Evolutionary conservation across 192 early-diverging fungal genomes (phyloP), one percentile per base, ranked within the genome.

Genomic region (Coemansia sp.): DNA sequence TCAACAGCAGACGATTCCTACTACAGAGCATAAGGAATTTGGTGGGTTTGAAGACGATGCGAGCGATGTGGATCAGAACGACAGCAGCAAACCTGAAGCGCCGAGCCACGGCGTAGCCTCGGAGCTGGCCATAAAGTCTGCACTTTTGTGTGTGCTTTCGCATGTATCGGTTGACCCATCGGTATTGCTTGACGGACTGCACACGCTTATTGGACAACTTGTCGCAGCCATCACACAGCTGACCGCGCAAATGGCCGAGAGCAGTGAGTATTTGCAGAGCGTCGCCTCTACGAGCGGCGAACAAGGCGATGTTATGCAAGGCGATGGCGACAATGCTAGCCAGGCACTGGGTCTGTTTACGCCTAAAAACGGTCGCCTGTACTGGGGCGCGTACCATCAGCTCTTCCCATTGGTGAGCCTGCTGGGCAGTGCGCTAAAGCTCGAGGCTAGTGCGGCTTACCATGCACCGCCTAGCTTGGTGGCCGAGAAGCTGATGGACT

Each of bases 321-420:
- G 38, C 3, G 62, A 51, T 61, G 68, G 34, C 23, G 64, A 66
- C 26, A 64, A 64, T 23, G 64, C 65, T 6, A 69, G 50, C 36
- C 47, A 23, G 7, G 77, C 72, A 8, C 58, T 80, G 37, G 77
- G 77, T 4, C 48, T 74, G 38, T 21, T 46, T 46, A 34, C 54
- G 5, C 48, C 64, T 23, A 55, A 49, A 25, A 57, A 22, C n/a
- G 58, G 48, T 14, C 57, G 64, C 19, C 47, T 80, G 50, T 74
- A 67, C 54, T 80, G 77, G 77, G 77, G 77, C 19, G 37, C 56
- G 9, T 80, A 68, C 49, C 52, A 80, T 40, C 77, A 80, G 54
- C 46, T 70, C 2, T 38, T 58, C 21, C 66, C 77, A 12, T 40
- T 80, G 17, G 71, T 74, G 31, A 57, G 68, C n/a, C 64, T 80